Base-by-base conservation (phyloP, 75 land plant genomes). In the Cunninghamia lanceolata region DNA sequence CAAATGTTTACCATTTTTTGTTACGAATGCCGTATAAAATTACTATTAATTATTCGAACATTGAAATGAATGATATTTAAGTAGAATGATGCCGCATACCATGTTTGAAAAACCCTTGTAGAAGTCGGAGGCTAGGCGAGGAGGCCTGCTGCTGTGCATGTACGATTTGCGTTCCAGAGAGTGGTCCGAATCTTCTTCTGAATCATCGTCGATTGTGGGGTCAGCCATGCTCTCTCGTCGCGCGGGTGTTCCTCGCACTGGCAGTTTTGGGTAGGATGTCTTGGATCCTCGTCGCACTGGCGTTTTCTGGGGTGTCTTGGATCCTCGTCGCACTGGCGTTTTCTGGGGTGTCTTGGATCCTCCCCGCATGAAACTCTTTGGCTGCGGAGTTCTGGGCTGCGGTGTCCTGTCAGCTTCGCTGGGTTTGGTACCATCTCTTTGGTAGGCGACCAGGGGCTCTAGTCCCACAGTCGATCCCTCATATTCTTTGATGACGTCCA, bases 401-500 rank as follows among this genome's bases (percentile, higher is more conserved):
- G 92, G 94, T 9, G 94, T 93, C 21, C 38, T 46, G 0, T 86
- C 88, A 8, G 74, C 94, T 82, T 70, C 88, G 66, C 83, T 80
- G 14, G 94, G 94, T 76, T 90, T 89, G 76, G 87, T 83, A 35
- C 92, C 94, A 25, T 91, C 89, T 2, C 89, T 81, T 82, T 93
- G 96, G 79, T 89, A 93, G 21, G 88, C 76, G 11, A 92, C 92
- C 6, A 95, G 91, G 0, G 93, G 94, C 3, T 93, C 93, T 4
- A 95, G 87, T 15, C 96, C 96, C 32, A 90, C 46, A 9, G 87
- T 92, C 2, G 94, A 92, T 88, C 93, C 92, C 59, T 94, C 94
- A 45, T 89, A 92, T 84, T 93, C 93, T 70, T 94, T 91, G 82
- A 94, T 94, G 25, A 93, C 92, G 84, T 94, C 96, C 70, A 94